Base-by-base conservation (phyloP, 108 stramenopile genomes). In the Pseudonitzschia pungens region DNA sequence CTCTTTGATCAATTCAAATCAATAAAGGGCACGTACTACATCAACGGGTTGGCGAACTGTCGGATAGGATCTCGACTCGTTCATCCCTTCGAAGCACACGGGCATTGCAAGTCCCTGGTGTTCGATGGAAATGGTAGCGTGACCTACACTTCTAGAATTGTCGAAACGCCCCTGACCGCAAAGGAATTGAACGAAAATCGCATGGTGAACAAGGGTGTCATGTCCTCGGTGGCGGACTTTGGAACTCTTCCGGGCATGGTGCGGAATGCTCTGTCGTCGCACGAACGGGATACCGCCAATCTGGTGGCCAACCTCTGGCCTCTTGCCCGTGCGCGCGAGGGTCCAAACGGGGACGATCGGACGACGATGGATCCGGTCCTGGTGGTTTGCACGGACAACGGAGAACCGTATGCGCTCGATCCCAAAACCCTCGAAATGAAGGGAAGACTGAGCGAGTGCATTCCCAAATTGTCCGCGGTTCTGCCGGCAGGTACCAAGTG, bases 361-460 rank as follows among this genome's bases (percentile, higher is more conserved):
- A 15, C 57, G 26, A 27, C 57, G 15, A 58, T 58, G 5, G 57
- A 58, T 58, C 57, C 57, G 21, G 24, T 58, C 0, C 26, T 58
- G 5, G 27, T 58, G 9, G 57, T 58, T 6, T 26, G n/a, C 26
- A 58, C 57, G 6, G 57, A 58, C 29, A 58, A 58, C 27, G 57
- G 57, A 31, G 57, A 58, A 33, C 57, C 57, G 15, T 58, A 58
- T 58, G 57, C 57, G 4, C 15, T 58, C 15, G 57, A 58, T 58
- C 57, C 57, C 24, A 58, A 58, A 27, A 58, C 57, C 4, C 29
- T 58, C 2, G 28, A 58, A 58, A 58, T 26, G 24, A 58, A 58
- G 29, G 57, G 57, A 9, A 27, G 57, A 0, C 31, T 58, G 0
- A 26, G 21, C 0, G 57, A 58, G 0, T 21, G 21, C 0, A 5